phyloP scores from a whole-genome alignment of 352 stramenopile genomes.

The Globisporangium megalacanthum region DNA sequence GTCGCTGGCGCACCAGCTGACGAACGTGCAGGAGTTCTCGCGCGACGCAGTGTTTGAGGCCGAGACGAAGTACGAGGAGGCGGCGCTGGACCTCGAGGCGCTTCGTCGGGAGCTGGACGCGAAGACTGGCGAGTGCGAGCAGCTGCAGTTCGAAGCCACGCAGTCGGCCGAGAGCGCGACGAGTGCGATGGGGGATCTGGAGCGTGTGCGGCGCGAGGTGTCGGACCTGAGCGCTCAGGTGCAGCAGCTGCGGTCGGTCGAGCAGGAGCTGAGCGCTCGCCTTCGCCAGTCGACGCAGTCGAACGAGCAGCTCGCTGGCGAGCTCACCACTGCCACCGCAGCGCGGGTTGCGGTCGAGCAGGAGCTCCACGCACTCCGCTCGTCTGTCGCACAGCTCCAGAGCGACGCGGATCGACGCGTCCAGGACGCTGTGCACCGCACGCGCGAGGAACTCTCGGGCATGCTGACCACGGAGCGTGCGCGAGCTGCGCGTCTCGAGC shows the following conservation, averaged over 20 bases:
- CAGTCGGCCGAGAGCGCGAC: constrained; percentile 20
- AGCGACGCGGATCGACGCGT: constrained; percentile 6
- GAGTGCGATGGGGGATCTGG: constrained; percentile 24
- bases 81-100: constrained; percentile 36
- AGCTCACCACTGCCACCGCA: constrained; percentile 20
- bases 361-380: constrained; percentile 25
- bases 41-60: constrained; percentile 50
- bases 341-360: constrained; percentile 25
- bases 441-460: constrained; percentile 43
- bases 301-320: constrained; percentile 23
- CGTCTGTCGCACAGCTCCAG: constrained; percentile 19
- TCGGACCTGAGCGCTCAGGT: constrained; percentile 26
- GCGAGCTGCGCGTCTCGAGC: constrained; percentile 35
- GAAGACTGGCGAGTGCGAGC: constrained; percentile 22
- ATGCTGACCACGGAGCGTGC: constrained; percentile 37
- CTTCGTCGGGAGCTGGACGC: constrained; percentile 18
- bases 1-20: constrained; percentile 47
- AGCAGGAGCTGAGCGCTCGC: constrained; percentile 35
- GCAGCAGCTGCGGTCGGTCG: constrained; percentile 26
- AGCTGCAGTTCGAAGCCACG: constrained; percentile 15
- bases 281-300: constrained; percentile 18
- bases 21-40: constrained; percentile 58
- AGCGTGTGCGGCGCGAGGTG: constrained; percentile 32
- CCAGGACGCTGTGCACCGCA: constrained; percentile 13
- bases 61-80: constrained; percentile 53